Base-by-base conservation (phyloP, 257 asterid genomes). In the Leptodermis oblonga region DNA sequence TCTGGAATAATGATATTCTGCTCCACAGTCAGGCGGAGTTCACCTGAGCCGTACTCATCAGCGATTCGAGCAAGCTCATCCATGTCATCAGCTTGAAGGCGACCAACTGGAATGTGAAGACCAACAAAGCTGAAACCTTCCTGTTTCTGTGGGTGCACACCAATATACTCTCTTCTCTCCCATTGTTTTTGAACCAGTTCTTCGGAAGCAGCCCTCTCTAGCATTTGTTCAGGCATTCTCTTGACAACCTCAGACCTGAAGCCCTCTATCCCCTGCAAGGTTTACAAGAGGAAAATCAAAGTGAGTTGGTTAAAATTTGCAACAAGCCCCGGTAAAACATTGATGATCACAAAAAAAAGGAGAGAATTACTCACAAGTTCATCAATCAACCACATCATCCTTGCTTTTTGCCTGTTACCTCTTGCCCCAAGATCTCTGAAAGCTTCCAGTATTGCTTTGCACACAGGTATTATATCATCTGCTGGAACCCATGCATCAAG, bases 331-430 rank as follows among this genome's bases (percentile, higher is more conserved):
- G 23, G 23, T 4, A 28, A 69, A 37, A 2, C 14, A 54, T 22
- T 34, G 34, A 42, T 36, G 52, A 53, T 36, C 2, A n/a, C 15
- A 23, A 33, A 30, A 28, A 26, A 7, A 18, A 41, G 33, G n/a
- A 46, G 30, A 36, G n/a, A 36, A 59, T 46, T 22, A 79, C 98
- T 88, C 30, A 93, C 99, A 45, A 93, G 96, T 82, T 93, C 99
- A 78, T 93, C 99, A 34, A 93, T 90, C 45, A 90, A 76, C 99
- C 99, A 93, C 99, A 93, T 93, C 99, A 93, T 90, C 83, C 99
- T 87, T 31, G 92, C 82, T 72, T 85, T 93, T 85, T 93, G 97
- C 74, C 99, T 74, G 79, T 93, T 93, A 69, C 97, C 95, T 81
- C 98, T 83, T 0, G 77, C 72, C 34, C 98, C 97, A 18, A 93